Evolutionary conservation across 2,329 filamentous ascomycete species (phyloP).

Genomic region (Mycosphaerella sp.): DNA sequence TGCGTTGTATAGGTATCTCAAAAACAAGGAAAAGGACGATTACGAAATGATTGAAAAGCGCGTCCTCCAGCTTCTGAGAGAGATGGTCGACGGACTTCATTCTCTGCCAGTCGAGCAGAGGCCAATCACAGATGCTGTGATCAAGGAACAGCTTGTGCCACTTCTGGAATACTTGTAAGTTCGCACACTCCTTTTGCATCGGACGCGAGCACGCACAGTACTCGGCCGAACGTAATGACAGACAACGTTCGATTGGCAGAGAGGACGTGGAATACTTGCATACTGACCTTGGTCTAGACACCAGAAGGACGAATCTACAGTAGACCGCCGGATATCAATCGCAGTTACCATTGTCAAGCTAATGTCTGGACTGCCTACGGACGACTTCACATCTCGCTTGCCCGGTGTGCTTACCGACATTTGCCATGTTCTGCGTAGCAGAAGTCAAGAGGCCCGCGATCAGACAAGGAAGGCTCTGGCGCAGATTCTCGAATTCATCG

Average conservation of each 20-base stretch:
- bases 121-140: constrained; percentile 42
- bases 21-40: constrained; percentile 61
- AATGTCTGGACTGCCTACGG: constrained; percentile 68
- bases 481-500: constrained; percentile 74
- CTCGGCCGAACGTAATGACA: too few species aligned
- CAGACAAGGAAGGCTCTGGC: constrained; percentile 83
- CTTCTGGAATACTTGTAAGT: constrained; percentile 64
- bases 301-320: constrained; percentile 88
- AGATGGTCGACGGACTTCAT: constrained; percentile 70
- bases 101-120: constrained; percentile 10
- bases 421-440: constrained; percentile 85
- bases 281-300: constrained; percentile 41
- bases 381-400: constrained; percentile 66
- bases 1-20: constrained; percentile 51
- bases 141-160: constrained; percentile 68
- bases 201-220: too few species aligned
- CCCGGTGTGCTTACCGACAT: constrained; percentile 85
- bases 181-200: too few species aligned
- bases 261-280: too few species aligned
- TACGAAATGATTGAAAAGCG: constrained; percentile 61
- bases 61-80: constrained; percentile 73
- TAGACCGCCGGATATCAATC: constrained; percentile 86
- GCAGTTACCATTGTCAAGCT: constrained; percentile 85
- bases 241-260: too few species aligned
- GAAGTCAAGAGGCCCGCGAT: constrained; percentile 80